Conservation (phyloP, 352 stramenopile species). For the Phytophthora vignae region DNA sequence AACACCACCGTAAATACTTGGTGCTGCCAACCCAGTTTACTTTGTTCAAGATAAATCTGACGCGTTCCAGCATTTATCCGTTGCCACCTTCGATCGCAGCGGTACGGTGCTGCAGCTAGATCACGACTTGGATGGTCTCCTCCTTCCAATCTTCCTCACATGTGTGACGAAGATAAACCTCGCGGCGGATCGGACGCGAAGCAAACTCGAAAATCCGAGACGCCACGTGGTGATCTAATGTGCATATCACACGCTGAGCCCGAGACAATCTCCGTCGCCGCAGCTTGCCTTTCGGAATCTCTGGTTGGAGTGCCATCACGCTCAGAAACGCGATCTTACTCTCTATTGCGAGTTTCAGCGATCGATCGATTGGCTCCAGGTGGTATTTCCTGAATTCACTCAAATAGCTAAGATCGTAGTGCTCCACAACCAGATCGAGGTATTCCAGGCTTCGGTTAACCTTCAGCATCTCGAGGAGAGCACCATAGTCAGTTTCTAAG, state of each 20-base stretch:
- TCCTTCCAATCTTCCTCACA: neutral
- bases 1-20: too few relatives aligned
- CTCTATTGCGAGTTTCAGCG: neutral
- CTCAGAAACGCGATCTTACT: neutral
- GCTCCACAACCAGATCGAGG: neutral
- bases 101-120: neutral
- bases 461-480: neutral
- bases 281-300: neutral
- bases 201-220: neutral
- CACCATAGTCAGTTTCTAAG: neutral
- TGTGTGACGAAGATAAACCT: neutral
- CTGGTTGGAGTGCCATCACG: neutral
- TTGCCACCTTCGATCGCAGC: too few relatives aligned
- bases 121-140: neutral
- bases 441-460: constrained; percentile 3
- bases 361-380: neutral
- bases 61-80: too few relatives aligned
- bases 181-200: neutral
- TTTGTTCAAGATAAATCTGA: too few relatives aligned
- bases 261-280: neutral
- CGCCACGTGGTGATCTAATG: neutral
- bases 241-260: neutral
- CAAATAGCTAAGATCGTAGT: neutral
- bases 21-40: too few relatives aligned
- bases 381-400: neutral